phyloP scores from a whole-genome alignment of 148 eudicot species.

The Rhododendron vialii region DNA sequence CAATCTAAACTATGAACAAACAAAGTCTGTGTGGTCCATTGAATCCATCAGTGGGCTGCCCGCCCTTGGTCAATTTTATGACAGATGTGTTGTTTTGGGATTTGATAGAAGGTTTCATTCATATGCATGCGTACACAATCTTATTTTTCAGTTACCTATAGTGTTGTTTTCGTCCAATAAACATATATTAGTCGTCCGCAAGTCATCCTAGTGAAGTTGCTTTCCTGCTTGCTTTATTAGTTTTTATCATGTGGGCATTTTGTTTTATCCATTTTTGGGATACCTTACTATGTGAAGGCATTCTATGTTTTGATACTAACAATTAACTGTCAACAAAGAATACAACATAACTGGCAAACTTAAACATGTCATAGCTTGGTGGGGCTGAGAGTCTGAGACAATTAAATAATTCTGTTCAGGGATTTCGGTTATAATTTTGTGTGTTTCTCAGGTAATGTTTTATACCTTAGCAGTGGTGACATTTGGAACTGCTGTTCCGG shows the following conservation, averaged over 20 bases:
- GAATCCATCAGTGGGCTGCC: not conserved
- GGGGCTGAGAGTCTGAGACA: not conserved
- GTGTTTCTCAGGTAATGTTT: conserved; percentile 71
- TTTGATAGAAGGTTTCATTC: not conserved
- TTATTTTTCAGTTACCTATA: not conserved
- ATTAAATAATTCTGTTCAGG: not conserved
- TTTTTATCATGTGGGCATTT: not conserved
- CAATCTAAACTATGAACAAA: not conserved
- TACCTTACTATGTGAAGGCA: not conserved
- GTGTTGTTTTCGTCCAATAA: not conserved
- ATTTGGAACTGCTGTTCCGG: conserved; percentile 98
- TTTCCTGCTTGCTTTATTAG: not conserved
- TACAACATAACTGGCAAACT: not conserved
- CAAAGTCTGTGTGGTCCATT: not conserved
- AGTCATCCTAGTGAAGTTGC: not conserved
- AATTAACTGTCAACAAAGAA: not conserved
- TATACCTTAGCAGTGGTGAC: conserved; percentile 89
- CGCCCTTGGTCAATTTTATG: not conserved
- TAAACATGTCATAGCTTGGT: not conserved
- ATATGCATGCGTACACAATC: not conserved
- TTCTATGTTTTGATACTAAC: not conserved
- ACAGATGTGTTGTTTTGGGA: not conserved
- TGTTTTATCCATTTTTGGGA: not conserved
- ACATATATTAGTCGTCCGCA: not conserved
- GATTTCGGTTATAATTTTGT: not conserved